Base-by-base conservation (phyloP, 2,329 filamentous ascomycete genomes). In the Fusarium virguliforme region DNA sequence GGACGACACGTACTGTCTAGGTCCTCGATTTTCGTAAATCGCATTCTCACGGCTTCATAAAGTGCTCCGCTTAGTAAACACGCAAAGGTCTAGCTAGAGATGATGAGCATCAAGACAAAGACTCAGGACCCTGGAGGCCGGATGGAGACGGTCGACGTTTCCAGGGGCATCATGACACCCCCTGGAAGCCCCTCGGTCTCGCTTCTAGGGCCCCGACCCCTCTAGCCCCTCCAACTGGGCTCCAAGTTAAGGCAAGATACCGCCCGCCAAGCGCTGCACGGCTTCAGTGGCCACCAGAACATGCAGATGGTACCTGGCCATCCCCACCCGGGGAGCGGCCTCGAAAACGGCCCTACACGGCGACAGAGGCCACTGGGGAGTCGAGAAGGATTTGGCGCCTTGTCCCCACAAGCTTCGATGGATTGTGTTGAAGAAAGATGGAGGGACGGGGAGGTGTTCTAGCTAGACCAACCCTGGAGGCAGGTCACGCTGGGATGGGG, bases 401-500 rank as follows among this genome's bases (percentile, higher is more conserved):
- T 62, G 51, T 48, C 70, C 64, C 70, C 70, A 73, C 70, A 73
- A 62, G 46, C 63, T 73, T 67, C 43, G 63, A 73, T 62, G 48
- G 48, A 53, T 53, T 18, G 46, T 30, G 48, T 53, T 68, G 60
- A 58, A 59, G 30, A 26, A 50, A 50, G 46, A 50, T 50, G 46
- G 46, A 50, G 28, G 43, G 43, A 30, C 43, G 43, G 43, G 18
- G 43, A 48, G n/a, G 26, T 18, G 46, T 50, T 50, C 26, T 50
- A 12, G n/a, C 46, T 50, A 50, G 46, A 30, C 62, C 59, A 64
- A 64, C 55, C 65, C 24, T 40, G 69, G 64, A 32, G 63, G 54
- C 26, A 66, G 69, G 71, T 73, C 71, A 74, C 71, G 69, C 65
- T 74, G 71, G 70, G 71, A 6, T 30, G 28, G 46, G 72, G 71